Conservation (phyloP, 1,284 basidiomycete species). For the Schizophyllum amplum region DNA sequence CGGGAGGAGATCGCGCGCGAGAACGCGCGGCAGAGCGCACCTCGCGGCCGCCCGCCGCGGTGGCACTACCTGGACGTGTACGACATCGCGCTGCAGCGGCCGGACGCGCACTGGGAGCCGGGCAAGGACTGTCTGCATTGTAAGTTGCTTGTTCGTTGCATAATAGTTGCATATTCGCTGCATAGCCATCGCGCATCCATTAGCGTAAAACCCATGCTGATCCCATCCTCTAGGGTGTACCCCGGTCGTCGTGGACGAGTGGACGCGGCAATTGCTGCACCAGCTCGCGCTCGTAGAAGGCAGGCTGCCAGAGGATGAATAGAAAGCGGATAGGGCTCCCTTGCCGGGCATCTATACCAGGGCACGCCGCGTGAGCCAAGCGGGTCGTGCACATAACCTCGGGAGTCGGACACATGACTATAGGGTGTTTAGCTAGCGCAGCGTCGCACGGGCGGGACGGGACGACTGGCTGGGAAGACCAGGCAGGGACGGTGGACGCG, state of each 20-base stretch:
- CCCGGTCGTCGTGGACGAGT: constrained; percentile 3
- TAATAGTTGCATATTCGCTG: background rate
- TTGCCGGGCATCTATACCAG: too few species aligned
- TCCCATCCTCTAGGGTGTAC: constrained; percentile 2
- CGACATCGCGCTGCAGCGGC: constrained; percentile 5
- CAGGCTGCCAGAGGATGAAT: background rate
- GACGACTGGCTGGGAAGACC: too few species aligned
- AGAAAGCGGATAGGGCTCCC: background rate
- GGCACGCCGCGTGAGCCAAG: too few species aligned
- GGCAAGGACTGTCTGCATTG: constrained; percentile 8
- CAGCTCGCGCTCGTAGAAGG: background rate
- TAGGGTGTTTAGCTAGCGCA: background rate
- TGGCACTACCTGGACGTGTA: constrained; percentile 7
- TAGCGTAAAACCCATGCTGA: background rate
- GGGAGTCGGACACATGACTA: too few species aligned
- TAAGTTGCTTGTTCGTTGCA: background rate
- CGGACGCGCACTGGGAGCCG: constrained; percentile 6
- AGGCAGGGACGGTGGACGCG: too few species aligned
- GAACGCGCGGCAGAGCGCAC: background rate
- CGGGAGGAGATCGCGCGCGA: constrained; percentile 1
- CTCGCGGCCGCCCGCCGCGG: background rate
- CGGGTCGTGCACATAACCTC: too few species aligned
- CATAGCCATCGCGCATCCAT: too few species aligned
- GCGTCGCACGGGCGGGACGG: too few species aligned
- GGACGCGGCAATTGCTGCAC: constrained; percentile 5